Base-by-base conservation (phyloP, 2,329 filamentous ascomycete species). In the Pseudogymnoascus sp. region DNA sequence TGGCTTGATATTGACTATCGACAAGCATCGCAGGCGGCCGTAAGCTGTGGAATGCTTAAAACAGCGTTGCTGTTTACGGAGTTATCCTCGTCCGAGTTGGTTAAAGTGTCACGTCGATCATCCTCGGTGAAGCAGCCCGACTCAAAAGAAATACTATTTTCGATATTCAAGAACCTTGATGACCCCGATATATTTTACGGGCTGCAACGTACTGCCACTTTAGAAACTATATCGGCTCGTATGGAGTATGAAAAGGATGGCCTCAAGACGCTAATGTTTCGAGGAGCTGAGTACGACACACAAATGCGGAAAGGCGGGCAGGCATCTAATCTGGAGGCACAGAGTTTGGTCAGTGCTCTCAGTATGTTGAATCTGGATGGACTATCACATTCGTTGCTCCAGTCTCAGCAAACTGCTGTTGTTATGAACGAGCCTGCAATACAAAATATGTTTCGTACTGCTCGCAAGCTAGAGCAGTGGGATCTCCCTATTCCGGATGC, bases 181-280 rank as follows among this genome's bases (percentile, higher is more conserved):
- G 95, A 99, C 69, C 93, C 92, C 1, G 94, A 99, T 73, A 88
- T 92, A 0, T 99, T 96, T 73, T 99, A 99, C 71, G 95, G 94
- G 3, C 81, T 97, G 6, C 84, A 90, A 42, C 89, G 95, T 73
- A 84, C 84, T 40, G 83, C 91, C 5, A 92, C 86, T 62, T 76
- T 99, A 13, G 79, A 83, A 13, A 90, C 88, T 9, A 88, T 97
- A 0, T 79, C 97, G 63, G 84, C 88, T 59, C 87, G 90, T 8
- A 81, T 97, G 4, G 91, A 96, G 67, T 93, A 97, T 71, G 94
- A 99, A 75, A 87, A 87, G 59, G 88, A 96, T 67, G 92, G 92
- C 0, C 80, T 87, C 59, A 96, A 95, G 71, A 93, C 89, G 66
- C 81, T 99, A 15, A 87, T 94, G 25, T 96, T 97, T 69, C 87